phyloP scores from a whole-genome alignment of 2,329 filamentous ascomycete species.

The Diaporthe velutina region DNA sequence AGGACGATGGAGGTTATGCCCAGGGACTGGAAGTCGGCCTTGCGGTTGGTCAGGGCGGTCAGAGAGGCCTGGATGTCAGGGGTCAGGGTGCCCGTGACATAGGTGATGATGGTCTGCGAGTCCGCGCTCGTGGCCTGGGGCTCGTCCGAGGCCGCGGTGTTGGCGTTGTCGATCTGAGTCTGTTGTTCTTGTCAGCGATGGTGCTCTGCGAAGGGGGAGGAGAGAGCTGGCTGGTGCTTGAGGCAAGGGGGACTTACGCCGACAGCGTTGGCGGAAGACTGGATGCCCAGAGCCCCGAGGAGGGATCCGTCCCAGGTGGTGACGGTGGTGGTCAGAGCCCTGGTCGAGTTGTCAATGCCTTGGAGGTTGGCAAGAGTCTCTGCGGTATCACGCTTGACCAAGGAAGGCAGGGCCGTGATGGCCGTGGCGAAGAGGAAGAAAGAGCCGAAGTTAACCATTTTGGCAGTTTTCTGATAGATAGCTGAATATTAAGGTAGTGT shows the following conservation, averaged over 20 bases:
- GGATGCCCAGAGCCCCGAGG: constrained; percentile 32
- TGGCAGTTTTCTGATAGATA: background rate
- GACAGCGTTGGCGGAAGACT: constrained; percentile 2
- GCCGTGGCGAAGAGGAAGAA: constrained; percentile 30
- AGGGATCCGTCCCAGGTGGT: constrained; percentile 34
- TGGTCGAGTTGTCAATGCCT: constrained; percentile 32
- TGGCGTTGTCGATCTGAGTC: constrained; percentile 33
- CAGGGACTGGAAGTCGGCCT: constrained; percentile 32
- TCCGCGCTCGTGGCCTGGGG: constrained; percentile 31
- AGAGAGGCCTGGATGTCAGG: constrained; percentile 36
- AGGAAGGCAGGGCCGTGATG: constrained; percentile 32
- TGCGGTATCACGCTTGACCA: constrained; percentile 29
- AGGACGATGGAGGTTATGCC: constrained; percentile 32
- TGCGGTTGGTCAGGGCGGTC: constrained; percentile 26
- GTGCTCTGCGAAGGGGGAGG: background rate
- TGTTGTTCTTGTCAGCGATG: constrained; percentile 4
- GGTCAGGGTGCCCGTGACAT: constrained; percentile 30
- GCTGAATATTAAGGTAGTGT: background rate
- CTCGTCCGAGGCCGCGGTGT: constrained; percentile 27
- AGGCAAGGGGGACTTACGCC: constrained; percentile 24
- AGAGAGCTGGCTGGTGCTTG: background rate
- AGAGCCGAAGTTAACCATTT: constrained; percentile 37
- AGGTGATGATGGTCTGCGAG: constrained; percentile 34
- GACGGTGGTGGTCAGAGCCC: constrained; percentile 30
- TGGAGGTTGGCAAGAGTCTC: constrained; percentile 34